Percentiles rank a stretch among this genome's conserved stretches.
These are phyloP conservation scores for Hemisphaericaspora xylofermentans DNA, from an alignment of 1,139 yeast genomes.

Conservation along the genomic window DNA sequence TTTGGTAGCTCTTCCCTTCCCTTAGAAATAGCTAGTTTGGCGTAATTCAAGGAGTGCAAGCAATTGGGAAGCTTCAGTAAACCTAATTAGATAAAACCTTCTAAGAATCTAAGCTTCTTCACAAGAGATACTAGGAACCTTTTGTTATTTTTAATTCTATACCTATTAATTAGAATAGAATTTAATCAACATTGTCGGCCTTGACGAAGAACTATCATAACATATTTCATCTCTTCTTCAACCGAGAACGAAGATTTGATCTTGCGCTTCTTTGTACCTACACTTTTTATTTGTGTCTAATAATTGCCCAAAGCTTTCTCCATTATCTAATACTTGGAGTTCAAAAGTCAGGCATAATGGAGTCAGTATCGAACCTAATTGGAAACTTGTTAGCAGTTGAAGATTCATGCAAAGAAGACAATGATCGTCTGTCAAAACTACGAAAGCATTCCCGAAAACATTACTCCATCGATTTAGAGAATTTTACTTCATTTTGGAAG, in stretches of 20 bases:
- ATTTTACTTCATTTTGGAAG: conserved; percentile 19
- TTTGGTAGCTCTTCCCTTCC: too few relatives aligned
- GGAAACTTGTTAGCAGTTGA: conserved; percentile 30
- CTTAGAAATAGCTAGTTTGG: too few relatives aligned
- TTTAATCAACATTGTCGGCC: not conserved
- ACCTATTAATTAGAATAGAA: not conserved
- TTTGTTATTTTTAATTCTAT: too few relatives aligned
- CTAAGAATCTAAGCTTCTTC: too few relatives aligned
- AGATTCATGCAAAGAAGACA: not conserved
- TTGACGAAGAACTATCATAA: not conserved
- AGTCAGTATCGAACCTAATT: conserved; percentile 29
- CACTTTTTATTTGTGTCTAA: not conserved
- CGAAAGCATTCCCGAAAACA: not conserved
- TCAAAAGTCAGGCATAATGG: conserved; percentile 18
- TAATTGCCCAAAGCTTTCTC: not conserved
- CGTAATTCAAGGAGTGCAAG: too few relatives aligned
- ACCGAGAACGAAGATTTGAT: not conserved
- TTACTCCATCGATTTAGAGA: conserved; percentile 14
- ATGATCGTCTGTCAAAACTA: not conserved
- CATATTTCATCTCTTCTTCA: not conserved
- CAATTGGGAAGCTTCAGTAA: too few relatives aligned
- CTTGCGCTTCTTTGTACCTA: not conserved
- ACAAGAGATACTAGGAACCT: too few relatives aligned
- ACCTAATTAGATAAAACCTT: too few relatives aligned
- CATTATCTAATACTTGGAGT: not conserved